Percentiles rank a stretch among this genome's conserved stretches.
phyloP scores from a whole-genome alignment of 2,329 filamentous ascomycete species.

The Penicillium occitanis region DNA sequence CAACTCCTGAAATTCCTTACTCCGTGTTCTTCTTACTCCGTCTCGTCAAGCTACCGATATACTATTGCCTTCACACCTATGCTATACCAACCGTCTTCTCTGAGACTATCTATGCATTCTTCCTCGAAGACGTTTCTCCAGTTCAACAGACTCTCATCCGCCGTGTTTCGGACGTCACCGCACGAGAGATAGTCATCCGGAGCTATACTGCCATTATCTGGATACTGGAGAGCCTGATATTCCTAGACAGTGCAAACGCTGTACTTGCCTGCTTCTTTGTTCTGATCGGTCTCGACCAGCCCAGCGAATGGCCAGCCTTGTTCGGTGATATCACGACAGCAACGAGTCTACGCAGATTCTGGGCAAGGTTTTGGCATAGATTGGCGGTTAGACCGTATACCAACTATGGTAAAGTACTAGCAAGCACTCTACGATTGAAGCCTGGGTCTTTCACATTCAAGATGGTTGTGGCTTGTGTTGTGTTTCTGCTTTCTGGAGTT shows the following conservation, averaged over 20 bases:
- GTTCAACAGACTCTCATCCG: background rate
- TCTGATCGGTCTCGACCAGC: background rate
- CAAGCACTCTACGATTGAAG: background rate
- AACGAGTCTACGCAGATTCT: constrained; percentile 2
- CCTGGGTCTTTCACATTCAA: background rate
- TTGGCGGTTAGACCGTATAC: constrained; percentile 1
- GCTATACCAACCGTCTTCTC: background rate
- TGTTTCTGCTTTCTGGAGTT: constrained; percentile 4
- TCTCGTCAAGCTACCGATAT: constrained; percentile 3
- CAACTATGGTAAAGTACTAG: background rate
- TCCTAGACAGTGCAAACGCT: background rate
- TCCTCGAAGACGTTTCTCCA: constrained; percentile 4
- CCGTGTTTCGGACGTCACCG: background rate
- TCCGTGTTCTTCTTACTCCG: constrained; percentile 5
- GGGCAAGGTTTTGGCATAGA: constrained; percentile 6
- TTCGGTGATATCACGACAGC: background rate
- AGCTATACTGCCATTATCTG: background rate
- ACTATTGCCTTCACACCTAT: background rate
- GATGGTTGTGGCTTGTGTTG: background rate
- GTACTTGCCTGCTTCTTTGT: constrained; percentile 3
- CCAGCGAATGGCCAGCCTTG: background rate
- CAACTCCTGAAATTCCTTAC: background rate
- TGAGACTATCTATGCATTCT: background rate
- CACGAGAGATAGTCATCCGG: background rate
- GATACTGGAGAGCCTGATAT: background rate